Evolutionary conservation across 768 basidiomycete species (phyloP), one percentile per base, ranked within the genome.

Genomic region (Gloeopeniophorella convolvens): DNA sequence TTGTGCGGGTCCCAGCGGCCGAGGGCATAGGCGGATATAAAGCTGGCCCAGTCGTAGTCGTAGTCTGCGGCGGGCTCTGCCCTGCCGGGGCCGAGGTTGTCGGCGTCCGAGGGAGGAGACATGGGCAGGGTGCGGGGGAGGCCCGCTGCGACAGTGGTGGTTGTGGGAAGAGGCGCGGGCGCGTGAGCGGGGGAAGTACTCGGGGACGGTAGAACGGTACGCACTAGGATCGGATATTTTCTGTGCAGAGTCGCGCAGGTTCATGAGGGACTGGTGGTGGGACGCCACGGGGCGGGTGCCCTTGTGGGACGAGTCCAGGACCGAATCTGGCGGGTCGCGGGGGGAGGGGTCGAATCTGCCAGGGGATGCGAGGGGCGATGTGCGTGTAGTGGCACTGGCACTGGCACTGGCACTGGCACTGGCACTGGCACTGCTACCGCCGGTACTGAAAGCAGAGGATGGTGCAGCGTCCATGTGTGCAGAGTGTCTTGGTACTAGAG

Each of bases 1-100:
- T 72, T 73, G 52, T 80, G 80, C 6, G 89, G 87, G 62, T 88
- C 85, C 89, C 89, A 92, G 53, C 78, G 74, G 9, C 89, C 89
- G 15, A 72, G 62, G 0, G 85, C 79, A 63, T 92, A 92, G 0
- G 85, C 81, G n/a, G 72, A 66, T 55, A 87, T 79, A 64, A 91
- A 92, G 0, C 78, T 77, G 15, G 75, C 71, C 89, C 89, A 92
- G 62, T 89, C 84, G 55, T 72, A 70, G 40, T 72, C 70, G 16
- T 62, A 62, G 35, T n/a, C n/a, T n/a, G 62, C 60, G 18, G 60
- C 44, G 18, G 48, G 32, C 37, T 57, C 61, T 23, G 34, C 46
- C 24, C 52, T 48, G 24, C 59, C 15, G 41, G 39, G 15, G 50
- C 55, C 31, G 51, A 52, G 40, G 41, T 41, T 5, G 58, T 60